phyloP scores from a whole-genome alignment of 1,139 yeast genomes.

The Scheffersomyces lignicola region DNA sequence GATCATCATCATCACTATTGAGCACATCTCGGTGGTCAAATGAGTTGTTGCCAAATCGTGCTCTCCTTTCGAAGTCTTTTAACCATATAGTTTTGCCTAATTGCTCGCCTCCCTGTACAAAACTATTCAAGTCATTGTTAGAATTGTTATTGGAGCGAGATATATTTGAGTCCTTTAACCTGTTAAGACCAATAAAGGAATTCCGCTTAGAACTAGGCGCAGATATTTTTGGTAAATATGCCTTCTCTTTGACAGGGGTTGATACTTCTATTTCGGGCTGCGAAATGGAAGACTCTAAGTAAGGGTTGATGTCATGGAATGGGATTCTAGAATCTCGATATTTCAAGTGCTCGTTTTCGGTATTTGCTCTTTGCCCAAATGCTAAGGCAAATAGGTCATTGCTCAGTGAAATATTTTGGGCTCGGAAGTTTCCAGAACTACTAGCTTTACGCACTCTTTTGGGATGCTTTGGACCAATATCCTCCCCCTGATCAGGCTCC shows the following conservation, averaged over 20 bases:
- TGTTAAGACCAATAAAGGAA: slow-evolving; percentile 41
- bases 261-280: too few species aligned
- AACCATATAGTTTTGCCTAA: slow-evolving; percentile 12
- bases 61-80: slow-evolving; percentile 19
- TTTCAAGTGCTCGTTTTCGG: slow-evolving; percentile 15
- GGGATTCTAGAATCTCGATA: slow-evolving; percentile 28
- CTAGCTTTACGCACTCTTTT: slow-evolving; percentile 30
- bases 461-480: too few species aligned
- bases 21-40: slow-evolving; percentile 8
- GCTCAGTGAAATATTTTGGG: slow-evolving; percentile 6
- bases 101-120: slow-evolving; percentile 9
- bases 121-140: slow-evolving; percentile 19
- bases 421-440: slow-evolving; percentile 34
- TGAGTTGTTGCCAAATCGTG: slow-evolving; percentile 8
- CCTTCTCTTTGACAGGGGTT: slow-evolving; percentile 21
- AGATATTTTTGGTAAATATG: slow-evolving; percentile 39
- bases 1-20: slow-evolving; percentile 7
- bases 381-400: slow-evolving; percentile 9
- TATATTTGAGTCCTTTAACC: slow-evolving; percentile 34
- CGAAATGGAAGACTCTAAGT: slow-evolving; percentile 11
- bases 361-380: slow-evolving; percentile 12
- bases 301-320: slow-evolving; percentile 26
- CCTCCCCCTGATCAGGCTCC: slow-evolving; percentile 4
- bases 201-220: slow-evolving; percentile 28
- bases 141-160: slow-evolving; percentile 20